Evolutionary conservation across 306 rosid species (phyloP).

Genomic region (Cyclanthera cordifolia): DNA sequence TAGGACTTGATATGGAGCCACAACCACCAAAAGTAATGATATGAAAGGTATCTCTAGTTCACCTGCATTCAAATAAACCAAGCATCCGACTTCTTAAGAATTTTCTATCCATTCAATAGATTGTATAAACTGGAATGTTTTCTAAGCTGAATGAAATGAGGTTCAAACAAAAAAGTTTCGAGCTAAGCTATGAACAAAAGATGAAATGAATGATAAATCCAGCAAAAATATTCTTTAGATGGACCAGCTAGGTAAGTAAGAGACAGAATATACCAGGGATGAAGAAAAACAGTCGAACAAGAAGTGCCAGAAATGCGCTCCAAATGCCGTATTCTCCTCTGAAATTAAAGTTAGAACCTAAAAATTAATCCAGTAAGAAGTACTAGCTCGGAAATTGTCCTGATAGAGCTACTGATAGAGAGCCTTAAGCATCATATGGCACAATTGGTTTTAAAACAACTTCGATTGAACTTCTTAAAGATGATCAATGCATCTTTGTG

Average conservation of each 20-base stretch:
- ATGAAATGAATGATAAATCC: not conserved
- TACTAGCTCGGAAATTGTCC: not conserved
- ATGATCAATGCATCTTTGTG: not conserved
- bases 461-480: not conserved
- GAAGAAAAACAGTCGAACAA: constrained; percentile 65
- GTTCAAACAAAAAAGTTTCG: not conserved
- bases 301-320: constrained; percentile 74
- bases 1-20: constrained; percentile 63
- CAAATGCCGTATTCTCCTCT: constrained; percentile 87
- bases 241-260: not conserved
- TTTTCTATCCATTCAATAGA: not conserved
- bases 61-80: constrained; percentile 29
- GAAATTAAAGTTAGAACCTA: constrained; percentile 24
- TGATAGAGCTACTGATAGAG: not conserved
- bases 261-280: constrained; percentile 44
- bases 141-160: not conserved
- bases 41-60: constrained; percentile 83
- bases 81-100: constrained; percentile 2
- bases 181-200: constrained; percentile 2
- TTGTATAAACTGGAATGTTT: not conserved
- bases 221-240: not conserved
- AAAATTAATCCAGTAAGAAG: not conserved
- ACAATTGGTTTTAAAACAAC: not conserved
- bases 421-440: not conserved
- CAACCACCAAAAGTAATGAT: constrained; percentile 56